Conservation (phyloP, 768 basidiomycete genomes). For the Auriscalpium vulgare region DNA sequence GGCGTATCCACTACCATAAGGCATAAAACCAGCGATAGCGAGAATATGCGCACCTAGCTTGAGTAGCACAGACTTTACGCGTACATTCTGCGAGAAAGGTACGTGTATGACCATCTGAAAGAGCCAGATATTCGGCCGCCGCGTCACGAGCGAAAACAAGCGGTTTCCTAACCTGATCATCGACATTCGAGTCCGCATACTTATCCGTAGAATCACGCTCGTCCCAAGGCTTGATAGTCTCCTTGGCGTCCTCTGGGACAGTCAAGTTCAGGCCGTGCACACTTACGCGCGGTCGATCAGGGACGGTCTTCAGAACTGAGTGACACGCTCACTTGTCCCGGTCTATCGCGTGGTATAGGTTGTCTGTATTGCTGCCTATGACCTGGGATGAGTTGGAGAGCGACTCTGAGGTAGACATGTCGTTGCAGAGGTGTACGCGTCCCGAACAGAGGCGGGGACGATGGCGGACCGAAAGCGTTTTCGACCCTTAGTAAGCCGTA, state of each 20-base stretch:
- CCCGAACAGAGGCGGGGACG: too few species aligned
- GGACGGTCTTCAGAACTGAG: neutral
- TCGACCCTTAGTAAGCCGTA: too few species aligned
- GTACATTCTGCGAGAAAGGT: constrained; percentile 73
- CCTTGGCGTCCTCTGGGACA: constrained; percentile 74
- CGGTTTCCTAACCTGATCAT: constrained; percentile 64
- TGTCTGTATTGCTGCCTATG: constrained; percentile 41
- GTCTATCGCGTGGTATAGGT: constrained; percentile 53
- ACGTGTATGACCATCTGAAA: constrained; percentile 71
- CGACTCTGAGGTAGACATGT: neutral
- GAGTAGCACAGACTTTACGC: constrained; percentile 63
- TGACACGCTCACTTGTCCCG: constrained; percentile 40
- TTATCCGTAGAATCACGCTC: constrained; percentile 58
- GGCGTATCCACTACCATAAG: constrained; percentile 7
- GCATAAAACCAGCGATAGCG: neutral
- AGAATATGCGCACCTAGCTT: constrained; percentile 53
- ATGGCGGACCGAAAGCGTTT: too few species aligned
- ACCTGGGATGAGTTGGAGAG: constrained; percentile 40
- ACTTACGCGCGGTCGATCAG: constrained; percentile 29
- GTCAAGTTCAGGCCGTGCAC: constrained; percentile 76
- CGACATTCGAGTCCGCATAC: constrained; percentile 73
- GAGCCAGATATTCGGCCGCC: neutral
- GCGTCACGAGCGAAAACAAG: neutral
- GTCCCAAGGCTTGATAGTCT: constrained; percentile 76
- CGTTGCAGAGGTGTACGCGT: neutral